A percentile compares a stretch with the other conserved stretches of the same genome.
Conservation (phyloP, 2,329 filamentous ascomycete species). For the Alternaria sp. region DNA sequence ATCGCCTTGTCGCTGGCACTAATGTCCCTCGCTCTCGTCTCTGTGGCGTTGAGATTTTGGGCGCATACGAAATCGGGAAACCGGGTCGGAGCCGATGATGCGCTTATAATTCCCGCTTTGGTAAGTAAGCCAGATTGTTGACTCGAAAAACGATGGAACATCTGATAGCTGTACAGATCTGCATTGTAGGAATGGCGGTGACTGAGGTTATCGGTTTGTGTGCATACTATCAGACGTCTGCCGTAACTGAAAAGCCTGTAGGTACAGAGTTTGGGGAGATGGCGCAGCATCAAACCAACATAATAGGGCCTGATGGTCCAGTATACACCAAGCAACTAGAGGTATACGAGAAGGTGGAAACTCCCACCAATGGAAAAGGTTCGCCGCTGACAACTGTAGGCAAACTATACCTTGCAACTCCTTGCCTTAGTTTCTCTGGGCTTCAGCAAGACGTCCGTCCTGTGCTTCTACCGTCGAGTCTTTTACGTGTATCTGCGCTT, state of each 20-base stretch:
- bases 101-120: background rate
- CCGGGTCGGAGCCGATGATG: background rate
- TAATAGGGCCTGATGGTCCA: background rate
- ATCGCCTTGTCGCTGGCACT: background rate
- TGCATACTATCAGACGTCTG: background rate
- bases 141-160: background rate
- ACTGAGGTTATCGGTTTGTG: background rate
- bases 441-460: conserved; percentile 4
- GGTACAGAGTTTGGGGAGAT: conserved; percentile 2
- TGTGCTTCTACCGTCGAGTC: conserved; percentile 10
- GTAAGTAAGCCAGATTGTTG: background rate
- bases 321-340: background rate
- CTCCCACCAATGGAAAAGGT: background rate
- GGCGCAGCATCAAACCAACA: conserved; percentile 5
- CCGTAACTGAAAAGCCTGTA: background rate
- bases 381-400: no score
- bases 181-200: background rate
- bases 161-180: background rate
- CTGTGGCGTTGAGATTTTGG: background rate
- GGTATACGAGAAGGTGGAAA: background rate
- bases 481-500: conserved; percentile 1
- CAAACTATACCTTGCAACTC: background rate
- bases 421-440: background rate
- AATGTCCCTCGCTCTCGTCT: background rate
- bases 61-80: background rate